Percentiles rank a stretch among this genome's conserved stretches.
Conservation (phyloP, 2,329 filamentous ascomycete species). For the Coniella vitis region DNA sequence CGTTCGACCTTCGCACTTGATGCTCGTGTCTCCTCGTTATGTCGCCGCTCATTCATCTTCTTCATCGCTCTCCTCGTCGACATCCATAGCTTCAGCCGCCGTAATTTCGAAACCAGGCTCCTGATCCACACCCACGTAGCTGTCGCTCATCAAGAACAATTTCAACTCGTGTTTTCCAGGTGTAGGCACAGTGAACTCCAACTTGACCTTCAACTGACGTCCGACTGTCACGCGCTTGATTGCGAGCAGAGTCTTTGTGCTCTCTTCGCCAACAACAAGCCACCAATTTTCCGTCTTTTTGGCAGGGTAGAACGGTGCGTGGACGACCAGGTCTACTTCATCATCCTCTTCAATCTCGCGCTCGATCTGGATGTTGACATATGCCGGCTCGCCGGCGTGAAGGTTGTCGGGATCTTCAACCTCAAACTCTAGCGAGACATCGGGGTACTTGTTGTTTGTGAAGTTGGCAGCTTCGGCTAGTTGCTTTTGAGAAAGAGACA, state of each 20-base stretch:
- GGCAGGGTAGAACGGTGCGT: conserved; percentile 87
- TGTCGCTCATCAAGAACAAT: conserved; percentile 93
- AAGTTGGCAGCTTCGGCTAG: conserved; percentile 86
- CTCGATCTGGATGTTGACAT: conserved; percentile 77
- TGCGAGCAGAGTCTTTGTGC: conserved; percentile 75
- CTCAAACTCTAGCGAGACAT: conserved; percentile 85
- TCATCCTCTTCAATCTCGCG: conserved; percentile 70
- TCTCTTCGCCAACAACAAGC: conserved; percentile 92
- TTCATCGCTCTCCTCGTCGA: conserved; percentile 68
- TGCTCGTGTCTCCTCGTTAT: not conserved
- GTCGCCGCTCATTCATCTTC: not conserved
- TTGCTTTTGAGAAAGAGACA: conserved; percentile 75
- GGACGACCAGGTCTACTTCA: conserved; percentile 74
- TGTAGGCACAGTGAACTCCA: conserved; percentile 84
- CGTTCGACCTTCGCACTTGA: too few species aligned
- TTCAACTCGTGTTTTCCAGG: conserved; percentile 83
- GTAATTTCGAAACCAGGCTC: conserved; percentile 81
- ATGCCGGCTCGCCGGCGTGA: conserved; percentile 71
- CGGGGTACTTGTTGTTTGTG: conserved; percentile 94
- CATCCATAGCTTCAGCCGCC: conserved; percentile 89
- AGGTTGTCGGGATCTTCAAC: conserved; percentile 76
- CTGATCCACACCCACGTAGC: conserved; percentile 94
- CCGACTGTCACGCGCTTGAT: conserved; percentile 93
- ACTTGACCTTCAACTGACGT: conserved; percentile 64
- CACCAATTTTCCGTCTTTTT: conserved; percentile 98